phyloP scores from a whole-genome alignment of 345 rosid species.

The Pseudoturritis turrita region DNA sequence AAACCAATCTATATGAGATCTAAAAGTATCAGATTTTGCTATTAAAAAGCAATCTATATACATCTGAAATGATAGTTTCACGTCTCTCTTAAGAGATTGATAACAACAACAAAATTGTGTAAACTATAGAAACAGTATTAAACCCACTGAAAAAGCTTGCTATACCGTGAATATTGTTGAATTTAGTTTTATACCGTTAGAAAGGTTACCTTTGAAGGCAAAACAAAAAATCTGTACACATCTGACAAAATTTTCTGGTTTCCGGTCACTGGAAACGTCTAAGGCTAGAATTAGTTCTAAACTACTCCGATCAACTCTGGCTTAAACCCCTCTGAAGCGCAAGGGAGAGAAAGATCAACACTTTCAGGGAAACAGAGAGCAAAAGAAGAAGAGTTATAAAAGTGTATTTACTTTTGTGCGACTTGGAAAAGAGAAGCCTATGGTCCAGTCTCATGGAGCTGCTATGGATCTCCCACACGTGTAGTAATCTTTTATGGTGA shows the following conservation, averaged over 20 bases:
- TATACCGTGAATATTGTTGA: not conserved
- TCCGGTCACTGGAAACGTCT: not conserved
- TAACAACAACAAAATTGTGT: not conserved
- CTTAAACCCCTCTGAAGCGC: not conserved
- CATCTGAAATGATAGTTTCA: no score
- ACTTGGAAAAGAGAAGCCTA: slow-evolving; percentile 6
- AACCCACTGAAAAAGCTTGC: not conserved
- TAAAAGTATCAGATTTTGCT: no score
- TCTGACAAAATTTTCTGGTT: not conserved
- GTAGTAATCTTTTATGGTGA: not conserved
- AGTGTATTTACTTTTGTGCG: not conserved
- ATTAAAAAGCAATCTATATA: no score
- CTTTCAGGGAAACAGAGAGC: not conserved
- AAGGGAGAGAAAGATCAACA: not conserved
- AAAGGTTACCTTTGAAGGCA: not conserved
- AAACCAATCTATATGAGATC: no score
- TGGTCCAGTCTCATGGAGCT: not conserved
- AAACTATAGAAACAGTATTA: not conserved
- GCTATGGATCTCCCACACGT: not conserved
- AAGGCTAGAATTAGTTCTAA: slow-evolving; percentile 8
- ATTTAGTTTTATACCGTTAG: not conserved
- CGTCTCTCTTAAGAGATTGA: no score
- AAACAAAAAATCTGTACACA: slow-evolving; percentile 6
- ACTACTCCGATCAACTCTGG: slow-evolving; percentile 10
- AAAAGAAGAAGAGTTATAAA: not conserved